Evolutionary conservation across 768 basidiomycete genomes (phyloP), one percentile per base, ranked within the genome.

Genomic region (Mycena maculata): DNA sequence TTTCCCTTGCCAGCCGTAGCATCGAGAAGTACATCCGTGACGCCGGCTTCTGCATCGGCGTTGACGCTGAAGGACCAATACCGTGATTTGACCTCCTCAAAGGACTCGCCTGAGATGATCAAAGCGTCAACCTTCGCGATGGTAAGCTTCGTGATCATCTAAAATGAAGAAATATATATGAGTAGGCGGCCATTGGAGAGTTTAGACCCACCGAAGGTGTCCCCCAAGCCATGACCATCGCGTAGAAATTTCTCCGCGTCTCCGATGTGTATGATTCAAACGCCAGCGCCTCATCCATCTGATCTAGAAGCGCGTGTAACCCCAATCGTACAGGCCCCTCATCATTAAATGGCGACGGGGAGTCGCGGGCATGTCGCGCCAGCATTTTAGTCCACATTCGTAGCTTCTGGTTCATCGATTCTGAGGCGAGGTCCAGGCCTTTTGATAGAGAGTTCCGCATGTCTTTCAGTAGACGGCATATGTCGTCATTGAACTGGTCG

Each of bases 31-130:
- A 61, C 36, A 53, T 61, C 60, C 23, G 49, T 61, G 50, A 61
- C 60, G 27, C 41, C 50, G 30, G 60, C 49, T 45, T 61, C 50
- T 52, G 60, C 60, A 41, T 61, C 9, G 20, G 44, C 30, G 50
- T 53, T 52, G 50, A 61, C n/a, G 41, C 31, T 53, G 60, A 53
- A 61, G 50, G 50, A 52, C 60, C 60, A 61, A 53, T 61, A 61
- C 30, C 5, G 18, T 39, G 49, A 30, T 30, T 52, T 28, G 41
- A 53, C 28, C 38, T 61, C 60, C 28, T 31, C 11, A 6, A 61
- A 53, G 28, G 60, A 44, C 50, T 61, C 39, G 60, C 49, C 60
- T 16, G 49, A 53, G n/a, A 20, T 36, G 23, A 61, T 30, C 50
- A 61, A 27, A 33, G 60, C 60, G 22, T 61, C 60, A 27, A 61